These are phyloP conservation scores for Phytophthora aleatoria DNA, from an alignment of 352 stramenopile genomes.

Conservation along the genomic window DNA sequence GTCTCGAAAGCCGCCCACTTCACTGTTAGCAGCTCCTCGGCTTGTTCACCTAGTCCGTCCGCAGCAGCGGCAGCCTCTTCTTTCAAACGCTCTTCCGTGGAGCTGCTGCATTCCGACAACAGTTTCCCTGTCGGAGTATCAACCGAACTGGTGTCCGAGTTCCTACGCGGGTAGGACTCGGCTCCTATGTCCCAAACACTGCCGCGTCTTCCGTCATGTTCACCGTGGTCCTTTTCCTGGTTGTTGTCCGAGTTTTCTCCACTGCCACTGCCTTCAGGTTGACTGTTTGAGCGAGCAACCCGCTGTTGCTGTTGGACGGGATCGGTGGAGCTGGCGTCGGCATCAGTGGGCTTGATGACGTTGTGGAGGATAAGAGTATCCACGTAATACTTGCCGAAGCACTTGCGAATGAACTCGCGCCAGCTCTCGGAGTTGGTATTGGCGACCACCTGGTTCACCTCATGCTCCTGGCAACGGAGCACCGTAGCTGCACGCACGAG, in stretches of 20 bases:
- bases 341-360: conserved; percentile 35
- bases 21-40: conserved; percentile 66
- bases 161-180: conserved; percentile 16
- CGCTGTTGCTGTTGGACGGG: conserved; percentile 14
- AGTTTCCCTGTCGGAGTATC: conserved; percentile 28
- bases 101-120: conserved; percentile 27
- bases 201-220: conserved; percentile 25
- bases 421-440: conserved; percentile 77
- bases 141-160: conserved; percentile 36
- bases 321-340: conserved; percentile 9
- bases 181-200: conserved; percentile 33
- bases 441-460: conserved; percentile 73
- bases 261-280: conserved; percentile 28
- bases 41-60: conserved; percentile 36
- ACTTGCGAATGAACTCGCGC: conserved; percentile 78
- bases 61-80: conserved; percentile 29
- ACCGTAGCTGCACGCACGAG: conserved; percentile 72
- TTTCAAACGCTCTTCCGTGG: conserved; percentile 31
- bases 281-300: conserved; percentile 19
- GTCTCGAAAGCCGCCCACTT: conserved; percentile 83
- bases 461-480: conserved; percentile 74
- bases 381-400: conserved; percentile 75
- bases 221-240: conserved; percentile 28
- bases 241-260: conserved; percentile 29
- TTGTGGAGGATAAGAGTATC: conserved; percentile 81